A percentile compares a stretch with the other conserved stretches of the same genome.
Evolutionary conservation across 1,284 basidiomycete species (phyloP).

Genomic region (Baeospora myosura): DNA sequence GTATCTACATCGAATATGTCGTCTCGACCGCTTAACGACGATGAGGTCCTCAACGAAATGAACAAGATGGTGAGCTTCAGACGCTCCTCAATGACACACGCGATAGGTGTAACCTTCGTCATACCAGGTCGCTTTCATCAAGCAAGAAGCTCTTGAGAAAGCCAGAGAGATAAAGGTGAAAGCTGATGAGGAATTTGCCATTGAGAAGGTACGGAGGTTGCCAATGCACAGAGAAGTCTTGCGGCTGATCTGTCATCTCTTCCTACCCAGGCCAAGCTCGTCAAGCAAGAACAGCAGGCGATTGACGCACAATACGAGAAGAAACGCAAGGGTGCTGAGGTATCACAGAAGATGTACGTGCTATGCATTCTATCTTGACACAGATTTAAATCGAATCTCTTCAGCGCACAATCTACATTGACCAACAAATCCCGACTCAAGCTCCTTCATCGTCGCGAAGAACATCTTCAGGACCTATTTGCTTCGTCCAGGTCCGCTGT

Average conservation of each 20-base stretch:
- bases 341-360: slow-evolving; percentile 89
- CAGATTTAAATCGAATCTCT: slow-evolving; percentile 1
- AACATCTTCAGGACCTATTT: slow-evolving; percentile 89
- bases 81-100: neutral
- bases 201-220: slow-evolving; percentile 73
- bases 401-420: slow-evolving; percentile 88
- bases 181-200: slow-evolving; percentile 95
- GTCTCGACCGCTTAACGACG: slow-evolving; percentile 83
- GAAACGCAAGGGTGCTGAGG: slow-evolving; percentile 88
- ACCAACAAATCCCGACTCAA: slow-evolving; percentile 94
- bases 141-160: slow-evolving; percentile 93
- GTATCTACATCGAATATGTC: no score
- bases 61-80: slow-evolving; percentile 85
- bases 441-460: slow-evolving; percentile 87
- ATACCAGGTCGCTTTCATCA: slow-evolving; percentile 86
- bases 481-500: slow-evolving; percentile 63
- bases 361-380: slow-evolving; percentile 3
- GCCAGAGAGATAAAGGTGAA: slow-evolving; percentile 95
- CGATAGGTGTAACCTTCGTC: neutral
- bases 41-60: slow-evolving; percentile 95
- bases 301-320: slow-evolving; percentile 92
- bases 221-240: neutral
- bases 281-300: slow-evolving; percentile 87
- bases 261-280: slow-evolving; percentile 80
- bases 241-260: neutral